Evolutionary conservation across 345 rosid genomes (phyloP), one percentile per base, ranked within the genome.

Genomic region (Corchorus olitorius): DNA sequence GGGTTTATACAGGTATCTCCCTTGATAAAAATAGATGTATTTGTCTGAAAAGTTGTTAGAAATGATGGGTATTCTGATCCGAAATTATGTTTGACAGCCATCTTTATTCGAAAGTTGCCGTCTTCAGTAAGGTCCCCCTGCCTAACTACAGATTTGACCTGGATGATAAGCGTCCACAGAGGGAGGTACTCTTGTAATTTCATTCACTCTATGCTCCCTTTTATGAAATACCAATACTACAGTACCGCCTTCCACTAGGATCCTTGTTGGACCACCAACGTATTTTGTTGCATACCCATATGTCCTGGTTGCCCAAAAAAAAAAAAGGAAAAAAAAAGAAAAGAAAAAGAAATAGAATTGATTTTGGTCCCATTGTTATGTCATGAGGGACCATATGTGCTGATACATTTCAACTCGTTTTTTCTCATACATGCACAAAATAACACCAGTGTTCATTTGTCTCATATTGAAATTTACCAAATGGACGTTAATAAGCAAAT

Each of bases 91-190:
- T 82, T 81, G 84, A 76, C 90, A 95, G 99, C 84, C 98, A 88
- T 83, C 72, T 85, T 13, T 95, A 95, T 82, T 86, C 88, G 46
- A 95, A 90, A 83, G 92, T 83, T 69, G 93, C 87, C 73, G 99
- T 93, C 68, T 84, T 91, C 76, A 95, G 99, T 84, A 95, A 95
- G 87, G 83, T 83, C 73, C 97, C 97, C 48, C 83, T 95, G 76
- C 99, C 99, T 70, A 95, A 95, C 86, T 95, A 95, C 88, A 87
- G 99, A 87, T 95, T 88, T 85, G 98, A 95, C 82, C 79, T 95
- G 81, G 99, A 95, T 86, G 92, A 91, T 59, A 89, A 86, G 89
- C 92, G 91, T 77, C 98, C 99, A 2, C 93, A 82, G 75, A 88
- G 99, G 77, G 99, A 95, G 99, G 99, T 95, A 87, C 35, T 66